Percentiles rank a stretch among this genome's conserved stretches.
Evolutionary conservation across 2,329 filamentous ascomycete species (phyloP).

Genomic region (Parastagonospora nodorum): DNA sequence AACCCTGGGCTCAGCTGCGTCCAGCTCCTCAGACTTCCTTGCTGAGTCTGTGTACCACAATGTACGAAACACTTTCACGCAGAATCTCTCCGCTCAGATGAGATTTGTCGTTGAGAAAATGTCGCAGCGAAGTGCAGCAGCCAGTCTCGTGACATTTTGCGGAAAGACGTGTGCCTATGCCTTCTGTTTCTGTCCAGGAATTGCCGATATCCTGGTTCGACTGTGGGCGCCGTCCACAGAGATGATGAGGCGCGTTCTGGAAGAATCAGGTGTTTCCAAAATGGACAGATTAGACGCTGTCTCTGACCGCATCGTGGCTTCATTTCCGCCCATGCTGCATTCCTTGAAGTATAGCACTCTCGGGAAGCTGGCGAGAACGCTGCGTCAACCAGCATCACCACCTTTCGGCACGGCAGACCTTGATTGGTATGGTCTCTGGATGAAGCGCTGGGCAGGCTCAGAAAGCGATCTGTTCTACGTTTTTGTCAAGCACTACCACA

Average conservation of each 20-base stretch:
- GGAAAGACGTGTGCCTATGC: slow-evolving; percentile 91
- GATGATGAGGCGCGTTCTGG: slow-evolving; percentile 71
- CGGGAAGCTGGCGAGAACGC: slow-evolving; percentile 60
- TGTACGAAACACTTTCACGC: slow-evolving; percentile 81
- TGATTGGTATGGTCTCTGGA: slow-evolving; percentile 85
- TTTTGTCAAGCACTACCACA: slow-evolving; percentile 86
- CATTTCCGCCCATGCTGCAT: slow-evolving; percentile 72
- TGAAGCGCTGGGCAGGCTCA: slow-evolving; percentile 81
- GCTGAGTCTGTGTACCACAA: slow-evolving; percentile 83
- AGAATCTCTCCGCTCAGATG: slow-evolving; percentile 83
- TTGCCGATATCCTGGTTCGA: slow-evolving; percentile 81
- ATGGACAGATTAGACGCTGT: slow-evolving; percentile 54
- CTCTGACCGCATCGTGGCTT: slow-evolving; percentile 67
- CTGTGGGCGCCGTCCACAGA: slow-evolving; percentile 77
- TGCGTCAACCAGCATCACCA: slow-evolving; percentile 69
- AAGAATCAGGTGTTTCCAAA: slow-evolving; percentile 67
- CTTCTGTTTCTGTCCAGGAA: slow-evolving; percentile 88
- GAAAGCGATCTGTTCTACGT: slow-evolving; percentile 92
- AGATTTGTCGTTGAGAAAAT: slow-evolving; percentile 86
- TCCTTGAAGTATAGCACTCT: slow-evolving; percentile 67
- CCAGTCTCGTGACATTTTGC: slow-evolving; percentile 75
- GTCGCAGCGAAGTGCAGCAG: slow-evolving; percentile 74
- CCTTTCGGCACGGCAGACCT: slow-evolving; percentile 73
- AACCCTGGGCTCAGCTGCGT: slow-evolving; percentile 63
- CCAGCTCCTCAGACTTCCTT: slow-evolving; percentile 68